Conservation (phyloP, 345 rosid species). For the Gossypium bickii region DNA sequence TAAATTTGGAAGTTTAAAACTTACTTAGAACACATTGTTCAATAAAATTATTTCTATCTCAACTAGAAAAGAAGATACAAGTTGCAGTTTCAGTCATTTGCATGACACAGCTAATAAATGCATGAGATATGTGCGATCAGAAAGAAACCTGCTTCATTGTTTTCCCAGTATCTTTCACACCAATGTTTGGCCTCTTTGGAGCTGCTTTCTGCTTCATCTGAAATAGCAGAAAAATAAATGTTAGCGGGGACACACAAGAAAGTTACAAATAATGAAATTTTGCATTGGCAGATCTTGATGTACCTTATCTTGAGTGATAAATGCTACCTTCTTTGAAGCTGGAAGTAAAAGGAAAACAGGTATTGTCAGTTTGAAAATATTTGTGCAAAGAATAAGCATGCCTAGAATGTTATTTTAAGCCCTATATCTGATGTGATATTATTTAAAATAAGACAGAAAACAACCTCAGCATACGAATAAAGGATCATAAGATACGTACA, state of each 20-base stretch:
- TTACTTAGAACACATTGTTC: neutral
- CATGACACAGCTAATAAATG: conserved; percentile 23
- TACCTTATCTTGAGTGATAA: conserved; percentile 49
- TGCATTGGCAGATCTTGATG: conserved; percentile 16
- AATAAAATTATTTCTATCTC: neutral
- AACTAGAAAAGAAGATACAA: neutral
- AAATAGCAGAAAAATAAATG: conserved; percentile 15
- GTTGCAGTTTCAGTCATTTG: neutral
- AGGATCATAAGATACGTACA: neutral
- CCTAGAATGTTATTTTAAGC: neutral
- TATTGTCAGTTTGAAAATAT: conserved; percentile 4
- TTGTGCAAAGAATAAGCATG: neutral
- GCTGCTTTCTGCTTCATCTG: conserved; percentile 45
- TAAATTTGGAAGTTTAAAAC: neutral
- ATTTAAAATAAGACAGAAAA: neutral
- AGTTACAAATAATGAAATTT: conserved; percentile 10
- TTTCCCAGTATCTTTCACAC: conserved; percentile 40
- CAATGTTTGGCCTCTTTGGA: conserved; percentile 45
- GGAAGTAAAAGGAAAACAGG: neutral
- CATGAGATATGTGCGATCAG: conserved; percentile 37
- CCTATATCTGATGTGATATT: neutral
- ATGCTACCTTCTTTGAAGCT: conserved; percentile 29
- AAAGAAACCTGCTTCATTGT: conserved; percentile 40
- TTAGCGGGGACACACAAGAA: conserved; percentile 16
- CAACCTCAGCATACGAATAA: neutral